Conservation (phyloP, 2,329 filamentous ascomycete genomes). For the Exophiala viscosa region DNA sequence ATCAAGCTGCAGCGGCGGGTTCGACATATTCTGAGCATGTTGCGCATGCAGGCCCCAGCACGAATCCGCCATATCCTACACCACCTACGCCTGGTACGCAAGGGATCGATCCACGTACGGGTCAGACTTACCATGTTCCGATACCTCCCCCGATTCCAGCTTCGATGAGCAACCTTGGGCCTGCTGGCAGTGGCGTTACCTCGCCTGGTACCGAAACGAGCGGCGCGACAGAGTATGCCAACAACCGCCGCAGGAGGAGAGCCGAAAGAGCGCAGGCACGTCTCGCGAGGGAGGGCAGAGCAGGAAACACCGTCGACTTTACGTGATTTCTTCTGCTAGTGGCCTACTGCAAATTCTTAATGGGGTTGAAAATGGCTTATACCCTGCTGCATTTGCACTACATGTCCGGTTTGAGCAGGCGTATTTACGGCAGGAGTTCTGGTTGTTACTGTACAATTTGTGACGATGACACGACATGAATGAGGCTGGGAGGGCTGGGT, state of each 20-base stretch:
- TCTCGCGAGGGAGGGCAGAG: constrained; percentile 41
- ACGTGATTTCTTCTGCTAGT: constrained; percentile 11
- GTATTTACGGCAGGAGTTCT: too few species aligned
- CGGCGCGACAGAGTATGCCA: constrained; percentile 47
- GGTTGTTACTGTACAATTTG: too few species aligned
- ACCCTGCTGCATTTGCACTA: too few species aligned
- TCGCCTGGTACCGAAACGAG: constrained; percentile 48
- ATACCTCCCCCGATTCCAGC: constrained; percentile 41
- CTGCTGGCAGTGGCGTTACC: constrained; percentile 38
- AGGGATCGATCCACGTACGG: constrained; percentile 19
- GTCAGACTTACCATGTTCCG: constrained; percentile 19
- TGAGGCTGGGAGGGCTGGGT: too few species aligned
- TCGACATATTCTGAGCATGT: constrained; percentile 12
- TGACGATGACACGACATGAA: too few species aligned
- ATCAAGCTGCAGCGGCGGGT: constrained; percentile 34
- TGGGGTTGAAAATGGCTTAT: too few species aligned
- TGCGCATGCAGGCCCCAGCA: not conserved
- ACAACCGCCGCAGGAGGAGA: constrained; percentile 50
- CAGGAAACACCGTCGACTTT: constrained; percentile 30
- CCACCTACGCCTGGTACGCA: constrained; percentile 23
- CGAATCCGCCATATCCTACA: constrained; percentile 16
- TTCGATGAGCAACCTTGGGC: constrained; percentile 39
- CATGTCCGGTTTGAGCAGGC: too few species aligned
- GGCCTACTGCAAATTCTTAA: not conserved
- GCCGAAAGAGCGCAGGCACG: constrained; percentile 49